phyloP scores from a whole-genome alignment of 495 filamentous ascomycete species.

The Xylaria intraflava region DNA sequence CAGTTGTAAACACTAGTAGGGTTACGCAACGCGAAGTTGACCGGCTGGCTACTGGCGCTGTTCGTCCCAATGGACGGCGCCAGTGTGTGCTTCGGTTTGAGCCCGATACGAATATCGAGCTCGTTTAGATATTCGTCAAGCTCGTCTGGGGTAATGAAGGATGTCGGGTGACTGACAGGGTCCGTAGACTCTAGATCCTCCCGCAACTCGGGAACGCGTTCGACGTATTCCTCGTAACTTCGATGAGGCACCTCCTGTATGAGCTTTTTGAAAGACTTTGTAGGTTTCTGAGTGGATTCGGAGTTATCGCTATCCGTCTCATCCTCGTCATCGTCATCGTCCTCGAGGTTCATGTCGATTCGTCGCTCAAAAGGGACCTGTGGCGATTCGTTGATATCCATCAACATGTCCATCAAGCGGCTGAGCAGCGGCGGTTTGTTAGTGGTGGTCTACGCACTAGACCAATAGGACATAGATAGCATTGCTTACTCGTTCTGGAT shows the following conservation, averaged over 20 bases:
- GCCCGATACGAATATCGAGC: conserved; percentile 60
- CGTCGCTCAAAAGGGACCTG: conserved; percentile 69
- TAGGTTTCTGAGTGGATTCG: conserved; percentile 23
- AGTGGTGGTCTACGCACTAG: conserved; percentile 4
- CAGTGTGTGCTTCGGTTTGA: conserved; percentile 34
- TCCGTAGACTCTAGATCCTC: conserved; percentile 38
- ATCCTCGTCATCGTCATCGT: conserved; percentile 48
- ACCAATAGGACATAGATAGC: conserved; percentile 5
- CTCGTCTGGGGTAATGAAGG: conserved; percentile 67
- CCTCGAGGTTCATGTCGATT: conserved; percentile 51
- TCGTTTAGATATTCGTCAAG: conserved; percentile 72
- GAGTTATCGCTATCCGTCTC: conserved; percentile 18
- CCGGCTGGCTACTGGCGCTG: conserved; percentile 16
- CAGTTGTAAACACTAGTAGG: conserved; percentile 86
- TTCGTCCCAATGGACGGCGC: conserved; percentile 45
- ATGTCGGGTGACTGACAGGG: conserved; percentile 33
- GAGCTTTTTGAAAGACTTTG: conserved; percentile 34
- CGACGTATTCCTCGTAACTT: conserved; percentile 30
- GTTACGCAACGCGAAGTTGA: conserved; percentile 63
- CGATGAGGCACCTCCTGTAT: conserved; percentile 37
- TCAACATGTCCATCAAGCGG: conserved; percentile 72
- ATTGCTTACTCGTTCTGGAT: conserved; percentile 68
- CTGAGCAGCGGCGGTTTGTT: conserved; percentile 30
- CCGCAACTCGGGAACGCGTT: conserved; percentile 32
- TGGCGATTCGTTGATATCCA: conserved; percentile 75